Evolutionary conservation across 371 early-diverging fungal species (phyloP).

Genomic region (Blakeslea trispora): DNA sequence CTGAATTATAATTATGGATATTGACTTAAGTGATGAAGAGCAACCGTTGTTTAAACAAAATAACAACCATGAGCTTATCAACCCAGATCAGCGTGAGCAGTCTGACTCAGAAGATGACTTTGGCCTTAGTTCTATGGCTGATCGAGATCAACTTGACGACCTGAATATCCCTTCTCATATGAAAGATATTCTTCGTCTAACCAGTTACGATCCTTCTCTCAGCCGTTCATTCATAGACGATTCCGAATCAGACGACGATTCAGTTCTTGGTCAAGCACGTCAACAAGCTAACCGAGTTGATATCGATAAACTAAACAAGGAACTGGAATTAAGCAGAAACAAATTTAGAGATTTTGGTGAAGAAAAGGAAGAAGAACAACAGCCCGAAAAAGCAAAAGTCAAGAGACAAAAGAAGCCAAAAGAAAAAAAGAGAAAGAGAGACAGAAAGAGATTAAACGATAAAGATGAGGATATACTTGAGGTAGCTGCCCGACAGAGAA

Average conservation of each 20-base stretch:
- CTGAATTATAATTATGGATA: no score
- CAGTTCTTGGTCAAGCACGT: not conserved
- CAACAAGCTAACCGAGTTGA: not conserved
- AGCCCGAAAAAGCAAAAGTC: not conserved
- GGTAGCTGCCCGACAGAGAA: not conserved
- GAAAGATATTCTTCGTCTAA: conserved; percentile 15
- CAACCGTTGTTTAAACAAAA: no score
- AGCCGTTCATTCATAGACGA: conserved; percentile 1
- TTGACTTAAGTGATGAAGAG: no score
- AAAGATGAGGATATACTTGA: conserved; percentile 1
- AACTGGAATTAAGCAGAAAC: conserved; percentile 2
- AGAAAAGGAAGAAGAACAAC: not conserved
- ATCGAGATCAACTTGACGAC: conserved; percentile 8
- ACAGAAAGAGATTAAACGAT: conserved; percentile 2
- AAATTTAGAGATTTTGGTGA: conserved; percentile 17
- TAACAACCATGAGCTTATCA: no score
- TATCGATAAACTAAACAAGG: conserved; percentile 9
- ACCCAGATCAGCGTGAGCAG: not conserved
- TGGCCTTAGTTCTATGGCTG: conserved; percentile 9
- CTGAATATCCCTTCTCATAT: conserved; percentile 18
- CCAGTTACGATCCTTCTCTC: not conserved
- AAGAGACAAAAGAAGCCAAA: conserved; percentile 13
- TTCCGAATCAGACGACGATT: conserved; percentile 16
- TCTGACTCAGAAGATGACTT: conserved; percentile 26
- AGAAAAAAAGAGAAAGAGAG: conserved; percentile 18